Conservation (phyloP, 2,329 filamentous ascomycete genomes). For the Aspergillus sp. region DNA sequence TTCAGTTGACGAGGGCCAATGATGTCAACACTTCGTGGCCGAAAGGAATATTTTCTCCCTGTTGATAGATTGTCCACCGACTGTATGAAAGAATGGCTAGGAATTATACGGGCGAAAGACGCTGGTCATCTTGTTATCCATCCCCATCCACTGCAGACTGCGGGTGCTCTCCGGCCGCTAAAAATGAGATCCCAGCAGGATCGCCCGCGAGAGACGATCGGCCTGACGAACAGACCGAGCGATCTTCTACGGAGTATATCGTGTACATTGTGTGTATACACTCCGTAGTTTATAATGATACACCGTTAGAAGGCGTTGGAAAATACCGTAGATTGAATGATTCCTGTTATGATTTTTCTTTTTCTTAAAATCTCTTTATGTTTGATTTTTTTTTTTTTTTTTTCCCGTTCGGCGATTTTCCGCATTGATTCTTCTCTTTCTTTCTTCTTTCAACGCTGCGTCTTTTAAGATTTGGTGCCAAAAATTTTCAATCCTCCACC, state of each 20-base stretch:
- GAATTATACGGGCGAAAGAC: no score
- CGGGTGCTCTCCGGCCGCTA: slow-evolving; percentile 1
- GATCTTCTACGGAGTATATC: neutral
- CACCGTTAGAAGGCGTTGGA: no score
- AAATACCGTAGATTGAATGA: no score
- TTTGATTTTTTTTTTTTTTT: neutral
- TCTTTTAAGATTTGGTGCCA: neutral
- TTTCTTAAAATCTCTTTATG: neutral
- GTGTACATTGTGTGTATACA: no score
- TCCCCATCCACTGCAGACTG: neutral
- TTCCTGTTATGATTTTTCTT: neutral
- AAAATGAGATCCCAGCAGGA: neutral
- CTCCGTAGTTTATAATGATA: no score
- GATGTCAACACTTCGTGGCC: neutral
- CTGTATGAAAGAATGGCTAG: no score
- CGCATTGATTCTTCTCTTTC: neutral
- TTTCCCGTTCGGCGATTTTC: neutral
- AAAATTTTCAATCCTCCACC: neutral
- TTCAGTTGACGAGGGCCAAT: neutral
- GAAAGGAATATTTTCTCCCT: no score
- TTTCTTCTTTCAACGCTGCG: neutral
- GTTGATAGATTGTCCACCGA: no score
- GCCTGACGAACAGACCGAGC: neutral
- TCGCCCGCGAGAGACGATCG: neutral
- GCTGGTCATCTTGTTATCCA: no score